Evolutionary conservation across 1,284 basidiomycete genomes (phyloP).

Genomic region (Waitea zeae): DNA sequence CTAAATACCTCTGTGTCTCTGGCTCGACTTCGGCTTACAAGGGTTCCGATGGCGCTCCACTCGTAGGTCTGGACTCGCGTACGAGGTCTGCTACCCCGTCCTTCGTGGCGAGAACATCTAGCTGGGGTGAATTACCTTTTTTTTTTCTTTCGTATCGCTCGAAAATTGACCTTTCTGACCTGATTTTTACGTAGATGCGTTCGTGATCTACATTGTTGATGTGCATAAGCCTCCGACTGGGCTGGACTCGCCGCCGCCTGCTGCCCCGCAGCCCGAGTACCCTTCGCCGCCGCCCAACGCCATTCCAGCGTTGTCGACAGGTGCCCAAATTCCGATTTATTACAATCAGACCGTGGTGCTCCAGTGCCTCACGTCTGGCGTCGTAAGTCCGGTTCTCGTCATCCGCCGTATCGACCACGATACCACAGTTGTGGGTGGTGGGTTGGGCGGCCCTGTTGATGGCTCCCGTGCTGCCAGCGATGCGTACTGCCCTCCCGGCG

Average conservation of each 20-base stretch:
- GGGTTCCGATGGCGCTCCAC: conserved; percentile 73
- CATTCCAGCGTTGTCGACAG: conserved; percentile 64
- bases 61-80: conserved; percentile 67
- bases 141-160: conserved; percentile 16
- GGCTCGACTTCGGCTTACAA: conserved; percentile 81
- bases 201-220: conserved; percentile 90
- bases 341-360: conserved; percentile 94
- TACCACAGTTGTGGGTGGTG: conserved; percentile 79
- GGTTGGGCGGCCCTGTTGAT: conserved; percentile 66
- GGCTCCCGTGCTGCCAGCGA: conserved; percentile 71
- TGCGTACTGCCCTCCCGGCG: conserved; percentile 65
- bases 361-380: conserved; percentile 87
- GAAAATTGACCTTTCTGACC: conserved; percentile 9
- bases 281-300: conserved; percentile 83
- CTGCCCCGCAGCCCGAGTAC: conserved; percentile 68
- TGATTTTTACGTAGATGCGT: conserved; percentile 65
- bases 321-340: conserved; percentile 71
- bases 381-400: conserved; percentile 84
- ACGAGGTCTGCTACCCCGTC: conserved; percentile 58
- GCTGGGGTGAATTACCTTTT: no score
- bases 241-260: conserved; percentile 58
- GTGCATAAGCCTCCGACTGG: conserved; percentile 65
- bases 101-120: conserved; percentile 71
- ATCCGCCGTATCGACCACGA: conserved; percentile 88
- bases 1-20: conserved; percentile 89